Base-by-base conservation (phyloP, 768 basidiomycete genomes). In the Coprinellus micaceus region DNA sequence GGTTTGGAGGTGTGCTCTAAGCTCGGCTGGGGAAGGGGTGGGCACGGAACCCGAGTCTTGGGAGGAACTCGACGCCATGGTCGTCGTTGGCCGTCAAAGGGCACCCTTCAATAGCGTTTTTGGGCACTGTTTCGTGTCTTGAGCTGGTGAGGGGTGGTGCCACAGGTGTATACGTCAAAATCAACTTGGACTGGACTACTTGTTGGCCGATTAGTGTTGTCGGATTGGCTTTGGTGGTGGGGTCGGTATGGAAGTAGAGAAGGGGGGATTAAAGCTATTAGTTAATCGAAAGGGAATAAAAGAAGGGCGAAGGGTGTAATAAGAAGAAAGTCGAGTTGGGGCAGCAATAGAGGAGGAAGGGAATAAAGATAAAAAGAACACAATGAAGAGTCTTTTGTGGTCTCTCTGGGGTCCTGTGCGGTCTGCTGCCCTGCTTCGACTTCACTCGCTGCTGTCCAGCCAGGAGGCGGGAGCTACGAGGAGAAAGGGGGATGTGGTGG, bases 1-100 rank as follows among this genome's bases (percentile, higher is more conserved):
- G 57, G 71, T 72, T 56, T 86, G 83, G 12, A 86, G 76, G 57
- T 83, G 79, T 56, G 77, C 77, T 65, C 84, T 85, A 71, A 85
- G 77, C 69, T 86, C 80, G 53, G 78, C 82, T 11, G 82, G 69
- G 12, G 82, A 79, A 1, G 61, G 53, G 15, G 45, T 52, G 21
- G 49, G 47, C 26, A 59, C 25, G 39, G 36, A 36, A 41, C 3
- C 22, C n/a, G 26, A 17, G 30, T 51, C 11, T 29, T 51, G 26
- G 33, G 49, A 51, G 10, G 47, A 19, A 13, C 21, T 13, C 13
- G 49, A n/a, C 19, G 28, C 33, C 19, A 36, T 51, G 33, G 40
- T 29, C 17, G 17, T 43, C 39, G 24, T 25, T 19, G 24, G 15
- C 24, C 53, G 47, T 45, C 44, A 12, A 25, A 22, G 47, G 15